Conservation (phyloP, 495 filamentous ascomycete genomes). For the Xylaria venustula region DNA sequence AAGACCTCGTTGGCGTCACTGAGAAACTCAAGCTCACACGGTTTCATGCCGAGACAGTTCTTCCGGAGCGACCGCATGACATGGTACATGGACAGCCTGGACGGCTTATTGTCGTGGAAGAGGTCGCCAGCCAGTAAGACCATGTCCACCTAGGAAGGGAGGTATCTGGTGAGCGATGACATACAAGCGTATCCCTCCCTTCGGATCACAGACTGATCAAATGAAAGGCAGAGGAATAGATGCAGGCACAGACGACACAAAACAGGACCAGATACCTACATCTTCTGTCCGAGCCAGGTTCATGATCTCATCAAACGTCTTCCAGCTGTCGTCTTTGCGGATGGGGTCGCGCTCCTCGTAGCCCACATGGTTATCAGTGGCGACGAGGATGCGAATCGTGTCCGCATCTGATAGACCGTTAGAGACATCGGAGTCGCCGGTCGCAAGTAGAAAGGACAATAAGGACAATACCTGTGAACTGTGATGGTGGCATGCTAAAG, state of each 20-base stretch:
- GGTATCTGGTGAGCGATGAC: not conserved
- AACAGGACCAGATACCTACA: constrained; percentile 38
- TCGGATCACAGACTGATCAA: not conserved
- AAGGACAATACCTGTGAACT: constrained; percentile 18
- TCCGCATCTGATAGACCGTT: constrained; percentile 59
- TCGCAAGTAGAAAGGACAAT: not conserved
- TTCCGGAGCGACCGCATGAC: constrained; percentile 90
- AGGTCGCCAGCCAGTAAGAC: constrained; percentile 90
- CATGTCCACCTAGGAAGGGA: constrained; percentile 68
- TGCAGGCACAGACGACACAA: no score
- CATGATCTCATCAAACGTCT: constrained; percentile 94
- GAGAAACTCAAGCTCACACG: constrained; percentile 92
- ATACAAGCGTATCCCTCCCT: not conserved
- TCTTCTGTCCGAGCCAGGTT: constrained; percentile 80
- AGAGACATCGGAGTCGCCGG: not conserved
- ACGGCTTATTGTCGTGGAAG: constrained; percentile 98
- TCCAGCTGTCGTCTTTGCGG: constrained; percentile 95
- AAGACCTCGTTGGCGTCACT: constrained; percentile 90
- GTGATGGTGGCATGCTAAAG: constrained; percentile 15
- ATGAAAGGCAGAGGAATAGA: no score
- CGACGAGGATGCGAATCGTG: constrained; percentile 90
- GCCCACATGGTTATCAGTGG: constrained; percentile 97
- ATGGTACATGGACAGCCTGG: constrained; percentile 93
- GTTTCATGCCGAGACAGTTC: constrained; percentile 92
- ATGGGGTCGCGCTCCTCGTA: constrained; percentile 91